A percentile compares a stretch with the other conserved stretches of the same genome.
These are phyloP conservation scores for Dactylellina leptospora DNA, from an alignment of 2,329 filamentous ascomycete species.

Conservation along the genomic window DNA sequence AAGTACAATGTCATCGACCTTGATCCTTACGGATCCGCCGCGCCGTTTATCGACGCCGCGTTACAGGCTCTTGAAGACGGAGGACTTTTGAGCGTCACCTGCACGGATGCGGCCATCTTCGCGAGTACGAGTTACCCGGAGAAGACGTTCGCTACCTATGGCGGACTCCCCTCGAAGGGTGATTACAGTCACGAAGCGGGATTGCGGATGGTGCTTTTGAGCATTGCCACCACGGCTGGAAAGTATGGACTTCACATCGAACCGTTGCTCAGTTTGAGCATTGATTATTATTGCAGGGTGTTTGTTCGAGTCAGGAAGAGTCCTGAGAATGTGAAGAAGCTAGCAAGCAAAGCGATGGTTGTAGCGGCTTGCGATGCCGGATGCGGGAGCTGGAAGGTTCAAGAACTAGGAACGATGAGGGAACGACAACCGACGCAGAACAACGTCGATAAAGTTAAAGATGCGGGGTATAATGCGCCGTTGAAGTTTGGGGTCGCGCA, in stretches of 20 bases:
- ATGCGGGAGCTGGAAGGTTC: conserved; percentile 89
- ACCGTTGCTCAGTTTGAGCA: conserved; percentile 88
- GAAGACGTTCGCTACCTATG: conserved; percentile 93
- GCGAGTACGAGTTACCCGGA: conserved; percentile 93
- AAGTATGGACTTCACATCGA: conserved; percentile 89
- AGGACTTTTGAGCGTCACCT: conserved; percentile 91
- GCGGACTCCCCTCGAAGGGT: conserved; percentile 85
- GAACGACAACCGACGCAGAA: conserved; percentile 61
- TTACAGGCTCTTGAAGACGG: conserved; percentile 83
- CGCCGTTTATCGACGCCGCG: conserved; percentile 89
- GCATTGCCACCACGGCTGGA: conserved; percentile 79
- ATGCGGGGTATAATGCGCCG: conserved; percentile 59
- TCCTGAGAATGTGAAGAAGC: conserved; percentile 85
- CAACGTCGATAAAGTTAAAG: conserved; percentile 64
- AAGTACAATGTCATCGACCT: conserved; percentile 95
- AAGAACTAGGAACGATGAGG: conserved; percentile 77
- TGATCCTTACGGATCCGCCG: conserved; percentile 93
- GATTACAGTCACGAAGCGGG: conserved; percentile 88
- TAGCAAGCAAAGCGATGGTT: conserved; percentile 89
- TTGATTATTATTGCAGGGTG: conserved; percentile 92
- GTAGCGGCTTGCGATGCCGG: conserved; percentile 90
- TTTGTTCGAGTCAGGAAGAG: conserved; percentile 85
- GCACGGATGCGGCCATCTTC: conserved; percentile 94
- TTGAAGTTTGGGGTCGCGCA: conserved; percentile 81
- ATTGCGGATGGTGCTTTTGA: conserved; percentile 83